phyloP scores from a whole-genome alignment of 176 grass and related monocot species.

The Alopecurus myosuroides region DNA sequence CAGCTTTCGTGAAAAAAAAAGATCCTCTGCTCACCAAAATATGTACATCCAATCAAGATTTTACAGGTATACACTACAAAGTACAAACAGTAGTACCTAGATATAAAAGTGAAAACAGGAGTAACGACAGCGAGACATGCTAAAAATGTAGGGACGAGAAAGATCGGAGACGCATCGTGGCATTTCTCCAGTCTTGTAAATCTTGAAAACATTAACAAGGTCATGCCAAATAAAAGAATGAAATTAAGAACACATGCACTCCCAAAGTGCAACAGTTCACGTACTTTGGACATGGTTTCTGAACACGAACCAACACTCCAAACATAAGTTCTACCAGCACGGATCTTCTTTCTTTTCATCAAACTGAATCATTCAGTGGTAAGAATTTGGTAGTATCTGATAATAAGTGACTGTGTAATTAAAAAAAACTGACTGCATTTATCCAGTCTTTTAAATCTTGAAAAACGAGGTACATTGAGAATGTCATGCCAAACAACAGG shows the following conservation, averaged over 20 bases:
- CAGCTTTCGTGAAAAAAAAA: no score
- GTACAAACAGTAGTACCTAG: neutral
- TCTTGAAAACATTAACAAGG: neutral
- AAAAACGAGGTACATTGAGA: no score
- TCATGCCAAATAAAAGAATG: neutral
- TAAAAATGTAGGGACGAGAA: neutral
- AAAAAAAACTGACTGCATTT: no score
- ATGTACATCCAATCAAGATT: neutral
- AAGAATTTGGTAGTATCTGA: no score
- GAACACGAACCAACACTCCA: neutral
- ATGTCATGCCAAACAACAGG: no score
- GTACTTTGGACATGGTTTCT: neutral
- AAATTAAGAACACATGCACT: neutral
- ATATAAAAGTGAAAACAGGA: neutral
- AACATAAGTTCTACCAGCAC: neutral
- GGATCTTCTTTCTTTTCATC: neutral
- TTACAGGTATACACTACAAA: neutral
- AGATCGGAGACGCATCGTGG: neutral
- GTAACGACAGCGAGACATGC: neutral
- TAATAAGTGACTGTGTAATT: no score
- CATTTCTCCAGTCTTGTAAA: neutral
- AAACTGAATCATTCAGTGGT: neutral
- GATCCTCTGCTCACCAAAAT: neutral
- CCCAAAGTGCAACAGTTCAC: neutral
- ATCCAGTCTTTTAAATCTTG: no score